phyloP scores from a whole-genome alignment of 805 yeast genomes.

The Barnettozyma populi region DNA sequence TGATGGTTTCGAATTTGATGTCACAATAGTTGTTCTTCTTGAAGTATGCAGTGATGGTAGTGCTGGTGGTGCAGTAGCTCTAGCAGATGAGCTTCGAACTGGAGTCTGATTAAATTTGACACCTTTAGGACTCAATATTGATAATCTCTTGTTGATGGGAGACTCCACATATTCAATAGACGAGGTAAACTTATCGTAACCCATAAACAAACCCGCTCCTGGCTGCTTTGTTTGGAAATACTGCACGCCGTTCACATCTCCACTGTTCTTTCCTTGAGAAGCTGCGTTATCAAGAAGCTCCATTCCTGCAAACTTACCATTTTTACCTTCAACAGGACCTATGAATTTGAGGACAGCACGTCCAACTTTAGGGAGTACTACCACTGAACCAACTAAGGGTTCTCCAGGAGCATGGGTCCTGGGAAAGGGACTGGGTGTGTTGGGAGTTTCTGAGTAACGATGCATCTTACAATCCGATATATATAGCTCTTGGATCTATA shows the following conservation, averaged over 20 bases:
- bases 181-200: constrained; percentile 37
- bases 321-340: constrained; percentile 69
- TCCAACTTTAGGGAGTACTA: constrained; percentile 61
- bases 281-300: constrained; percentile 68
- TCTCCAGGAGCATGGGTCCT: constrained; percentile 9
- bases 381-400: constrained; percentile 15
- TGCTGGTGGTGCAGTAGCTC: constrained; percentile 3
- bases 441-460: constrained; percentile 22
- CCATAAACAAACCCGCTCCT: constrained; percentile 71
- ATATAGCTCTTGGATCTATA: neutral
- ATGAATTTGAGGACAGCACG: constrained; percentile 62
- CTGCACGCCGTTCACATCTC: constrained; percentile 65
- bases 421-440: constrained; percentile 21
- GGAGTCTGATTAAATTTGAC: constrained; percentile 15
- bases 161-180: constrained; percentile 17
- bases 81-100: constrained; percentile 5
- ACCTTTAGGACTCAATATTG: constrained; percentile 7
- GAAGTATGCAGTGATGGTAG: neutral
- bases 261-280: constrained; percentile 75
- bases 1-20: constrained; percentile 7
- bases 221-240: constrained; percentile 65
- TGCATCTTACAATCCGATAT: constrained; percentile 16
- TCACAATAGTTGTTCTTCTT: constrained; percentile 4
- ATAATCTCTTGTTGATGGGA: constrained; percentile 8
- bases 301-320: constrained; percentile 80